These are phyloP conservation scores for Metschnikowia chrysomelidarum DNA, from an alignment of 805 yeast species.

Conservation along the genomic window DNA sequence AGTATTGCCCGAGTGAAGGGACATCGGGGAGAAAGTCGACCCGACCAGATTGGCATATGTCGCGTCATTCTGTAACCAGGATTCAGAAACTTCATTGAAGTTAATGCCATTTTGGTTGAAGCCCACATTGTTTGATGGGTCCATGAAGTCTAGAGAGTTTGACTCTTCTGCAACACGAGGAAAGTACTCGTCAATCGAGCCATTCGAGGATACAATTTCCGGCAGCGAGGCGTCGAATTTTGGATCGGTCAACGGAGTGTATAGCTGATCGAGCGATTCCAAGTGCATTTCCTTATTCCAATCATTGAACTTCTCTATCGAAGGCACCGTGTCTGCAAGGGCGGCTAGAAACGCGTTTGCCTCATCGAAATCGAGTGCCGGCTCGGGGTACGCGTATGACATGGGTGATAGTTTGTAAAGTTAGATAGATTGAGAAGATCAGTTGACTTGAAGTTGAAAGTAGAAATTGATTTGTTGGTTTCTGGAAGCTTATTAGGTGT, in stretches of 20 bases:
- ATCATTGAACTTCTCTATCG: slow-evolving; percentile 9
- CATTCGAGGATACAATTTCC: slow-evolving; percentile 7
- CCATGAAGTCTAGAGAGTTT: too few relatives aligned
- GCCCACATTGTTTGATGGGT: too few relatives aligned
- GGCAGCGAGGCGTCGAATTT: slow-evolving; percentile 8
- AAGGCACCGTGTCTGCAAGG: slow-evolving; percentile 15
- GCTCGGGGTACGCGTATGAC: slow-evolving; percentile 6
- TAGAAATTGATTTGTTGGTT: not conserved
- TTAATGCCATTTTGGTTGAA: too few relatives aligned
- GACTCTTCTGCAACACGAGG: slow-evolving; percentile 1
- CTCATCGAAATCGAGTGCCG: slow-evolving; percentile 16
- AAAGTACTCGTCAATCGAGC: slow-evolving; percentile 7
- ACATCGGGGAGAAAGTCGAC: slow-evolving; percentile 6
- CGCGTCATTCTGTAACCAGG: too few relatives aligned
- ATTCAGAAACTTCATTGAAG: too few relatives aligned
- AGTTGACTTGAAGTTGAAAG: too few relatives aligned
- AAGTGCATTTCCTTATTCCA: slow-evolving; percentile 11
- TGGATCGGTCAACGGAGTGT: slow-evolving; percentile 2
- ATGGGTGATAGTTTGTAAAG: not conserved
- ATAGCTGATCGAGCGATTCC: slow-evolving; percentile 6
- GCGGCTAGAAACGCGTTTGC: slow-evolving; percentile 17
- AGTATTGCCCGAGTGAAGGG: too few relatives aligned
- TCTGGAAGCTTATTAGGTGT: not conserved
- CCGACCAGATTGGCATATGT: slow-evolving; percentile 10
- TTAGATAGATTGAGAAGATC: not conserved